Evolutionary conservation across 495 filamentous ascomycete species (phyloP), one percentile per base, ranked within the genome.

Genomic region (Aspergillus indologenus): DNA sequence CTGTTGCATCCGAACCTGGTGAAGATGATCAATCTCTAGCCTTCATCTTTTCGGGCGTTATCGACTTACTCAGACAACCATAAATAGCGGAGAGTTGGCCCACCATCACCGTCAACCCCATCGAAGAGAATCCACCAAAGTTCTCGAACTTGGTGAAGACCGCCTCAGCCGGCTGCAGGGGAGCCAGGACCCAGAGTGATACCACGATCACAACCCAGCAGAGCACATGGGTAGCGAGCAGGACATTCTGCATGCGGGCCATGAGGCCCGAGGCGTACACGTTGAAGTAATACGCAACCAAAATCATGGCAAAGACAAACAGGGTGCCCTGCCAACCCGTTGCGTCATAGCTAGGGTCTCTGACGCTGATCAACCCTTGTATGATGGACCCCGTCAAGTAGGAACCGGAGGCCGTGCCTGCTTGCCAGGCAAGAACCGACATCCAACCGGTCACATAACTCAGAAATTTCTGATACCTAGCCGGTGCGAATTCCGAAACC

Each of bases 311-410:
- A 57, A 70, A 78, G 57, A 75, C 72, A 23, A 84, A 63, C 15
- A 82, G 63, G 0, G 76, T 77, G 21, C 74, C 74, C 20, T 82
- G 78, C 70, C 77, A 80, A 19, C 65, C 62, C 23, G 79, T 56
- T 4, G 68, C 66, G 0, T 57, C 63, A 29, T 65, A 65, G 11
- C 46, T 47, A 58, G 64, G 55, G 70, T 57, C 60, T 72, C 75
- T 40, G 76, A 62, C 11, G 71, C 61, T 49, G 76, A 63, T 46
- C 22, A 81, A 65, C 22, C 73, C 72, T 54, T 80, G 73, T 42
- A 80, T 76, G 59, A 77, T 67, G 3, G 71, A 75, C 2, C 68
- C 77, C 1, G 63, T 61, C 19, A 79, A 63, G 52, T 68, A 75
- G 9, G 68, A 67, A 18, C 64, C 65, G 0, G 62, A 62, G 2